Evolutionary conservation across 257 asterid genomes (phyloP), one percentile per base, ranked within the genome.

Genomic region (Ilex asprella): DNA sequence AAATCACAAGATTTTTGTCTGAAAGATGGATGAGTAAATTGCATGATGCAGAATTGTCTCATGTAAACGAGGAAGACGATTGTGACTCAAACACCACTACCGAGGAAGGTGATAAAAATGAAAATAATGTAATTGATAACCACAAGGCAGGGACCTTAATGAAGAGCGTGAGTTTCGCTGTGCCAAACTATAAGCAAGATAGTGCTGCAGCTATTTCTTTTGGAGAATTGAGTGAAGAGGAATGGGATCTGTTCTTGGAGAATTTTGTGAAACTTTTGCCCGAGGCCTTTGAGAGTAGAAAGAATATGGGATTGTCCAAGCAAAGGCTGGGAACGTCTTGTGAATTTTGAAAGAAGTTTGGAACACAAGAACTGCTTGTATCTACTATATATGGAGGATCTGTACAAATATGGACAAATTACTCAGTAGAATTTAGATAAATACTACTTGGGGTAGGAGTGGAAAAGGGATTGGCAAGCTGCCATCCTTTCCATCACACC

Each of bases 271-370:
- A 70, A 65, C 82, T 79, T 61, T 56, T 88, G 84, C 85, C 95
- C 0, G 74, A 76, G 65, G 85, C 85, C 32, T 86, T 92, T 16
- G 95, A 79, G 81, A 91, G 72, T 21, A 78, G 89, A 74, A 86
- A 79, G 76, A 73, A 81, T 52, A 75, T 83, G 84, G 80, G 88
- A 71, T 74, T 79, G 81, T 81, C 91, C 15, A 86, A 77, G 83
- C 91, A 79, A 62, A 79, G 96, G 76, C 60, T 92, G 76, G 89
- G 92, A 82, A 74, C 89, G 71, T 91, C 98, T 61, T 91, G 90
- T 72, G 88, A 88, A 64, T 88, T 85, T 75, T 82, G 86, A 87
- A 68, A 67, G 58, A 66, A 72, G 60, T 21, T 21, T 21, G 44
- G 29, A 55, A 60, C 53, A 65, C 54, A 49, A 47, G 13, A 56